Evolutionary conservation across 2,329 filamentous ascomycete species (phyloP).

Genomic region (Basipetospora chlamydospora): DNA sequence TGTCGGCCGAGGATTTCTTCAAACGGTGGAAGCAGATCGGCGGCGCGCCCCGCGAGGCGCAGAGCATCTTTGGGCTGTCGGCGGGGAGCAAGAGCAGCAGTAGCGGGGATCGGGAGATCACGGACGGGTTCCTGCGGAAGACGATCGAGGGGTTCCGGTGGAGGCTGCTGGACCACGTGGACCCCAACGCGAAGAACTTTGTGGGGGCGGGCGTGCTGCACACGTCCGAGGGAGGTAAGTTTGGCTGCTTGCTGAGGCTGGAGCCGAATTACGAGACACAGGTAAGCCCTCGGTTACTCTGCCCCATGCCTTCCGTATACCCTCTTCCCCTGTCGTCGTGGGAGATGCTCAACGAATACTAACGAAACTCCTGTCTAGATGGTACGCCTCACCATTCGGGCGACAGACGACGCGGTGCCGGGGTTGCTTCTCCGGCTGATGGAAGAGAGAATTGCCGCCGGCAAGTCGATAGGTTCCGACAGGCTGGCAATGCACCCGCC

Average conservation of each 20-base stretch:
- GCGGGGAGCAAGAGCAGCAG: slow-evolving; percentile 31
- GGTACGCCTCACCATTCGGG: slow-evolving; percentile 85
- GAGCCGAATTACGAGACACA: slow-evolving; percentile 88
- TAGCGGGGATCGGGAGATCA: slow-evolving; percentile 46
- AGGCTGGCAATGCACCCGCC: slow-evolving; percentile 16
- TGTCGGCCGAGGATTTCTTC: slow-evolving; percentile 90
- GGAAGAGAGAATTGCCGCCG: slow-evolving; percentile 61
- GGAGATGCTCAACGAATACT: slow-evolving; percentile 8
- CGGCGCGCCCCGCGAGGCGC: slow-evolving; percentile 70
- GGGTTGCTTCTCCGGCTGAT: slow-evolving; percentile 68
- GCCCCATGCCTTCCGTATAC: background rate
- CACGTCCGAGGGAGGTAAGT: slow-evolving; percentile 74
- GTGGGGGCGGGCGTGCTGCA: slow-evolving; percentile 82
- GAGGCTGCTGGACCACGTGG: slow-evolving; percentile 72
- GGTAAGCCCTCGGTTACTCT: slow-evolving; percentile 40
- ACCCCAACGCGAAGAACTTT: slow-evolving; percentile 86
- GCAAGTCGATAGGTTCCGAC: slow-evolving; percentile 27
- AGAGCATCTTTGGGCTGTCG: slow-evolving; percentile 64
- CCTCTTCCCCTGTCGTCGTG: background rate
- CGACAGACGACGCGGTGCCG: slow-evolving; percentile 83
- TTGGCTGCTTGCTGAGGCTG: slow-evolving; percentile 80
- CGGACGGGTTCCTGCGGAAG: slow-evolving; percentile 53
- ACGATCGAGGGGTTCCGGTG: slow-evolving; percentile 77
- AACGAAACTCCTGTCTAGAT: slow-evolving; percentile 46
- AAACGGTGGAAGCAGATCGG: slow-evolving; percentile 99